These are phyloP conservation scores for Coelastrella sp. DNA, from an alignment of 139 green algal species.

Conservation along the genomic window DNA sequence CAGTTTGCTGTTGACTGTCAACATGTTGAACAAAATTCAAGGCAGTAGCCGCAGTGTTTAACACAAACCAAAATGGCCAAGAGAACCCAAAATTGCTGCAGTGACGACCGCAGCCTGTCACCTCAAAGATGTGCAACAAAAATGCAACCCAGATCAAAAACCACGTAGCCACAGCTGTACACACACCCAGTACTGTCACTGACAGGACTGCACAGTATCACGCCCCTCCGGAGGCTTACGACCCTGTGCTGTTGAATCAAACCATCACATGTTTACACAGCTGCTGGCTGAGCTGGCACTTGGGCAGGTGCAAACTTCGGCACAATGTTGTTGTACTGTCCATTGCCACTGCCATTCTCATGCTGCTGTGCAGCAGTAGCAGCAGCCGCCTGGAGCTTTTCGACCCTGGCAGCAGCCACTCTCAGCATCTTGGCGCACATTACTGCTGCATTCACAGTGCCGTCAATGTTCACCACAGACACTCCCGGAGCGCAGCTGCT, in stretches of 20 bases:
- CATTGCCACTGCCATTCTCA: not conserved
- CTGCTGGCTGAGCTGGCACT: not conserved
- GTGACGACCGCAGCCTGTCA: no score
- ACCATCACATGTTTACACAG: not conserved
- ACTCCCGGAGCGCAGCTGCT: conserved; percentile 76
- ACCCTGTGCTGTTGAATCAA: no score
- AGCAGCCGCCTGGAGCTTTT: conserved; percentile 15
- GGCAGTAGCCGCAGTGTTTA: no score
- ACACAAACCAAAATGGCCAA: no score
- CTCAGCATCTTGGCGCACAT: conserved; percentile 77
- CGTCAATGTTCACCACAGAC: conserved; percentile 86
- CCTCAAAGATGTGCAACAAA: no score
- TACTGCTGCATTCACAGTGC: conserved; percentile 66
- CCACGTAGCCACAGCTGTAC: no score
- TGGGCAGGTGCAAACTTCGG: not conserved
- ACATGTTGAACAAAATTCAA: no score
- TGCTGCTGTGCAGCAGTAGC: not conserved
- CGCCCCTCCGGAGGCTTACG: no score
- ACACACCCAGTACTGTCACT: not conserved
- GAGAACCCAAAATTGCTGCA: no score
- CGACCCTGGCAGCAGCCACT: conserved; percentile 52
- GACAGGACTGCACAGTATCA: no score
- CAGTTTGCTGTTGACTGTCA: no score
- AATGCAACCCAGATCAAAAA: no score
- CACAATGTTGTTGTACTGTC: not conserved